Evolutionary conservation across 257 asterid species (phyloP).

Genomic region (Hygrophila difformis): DNA sequence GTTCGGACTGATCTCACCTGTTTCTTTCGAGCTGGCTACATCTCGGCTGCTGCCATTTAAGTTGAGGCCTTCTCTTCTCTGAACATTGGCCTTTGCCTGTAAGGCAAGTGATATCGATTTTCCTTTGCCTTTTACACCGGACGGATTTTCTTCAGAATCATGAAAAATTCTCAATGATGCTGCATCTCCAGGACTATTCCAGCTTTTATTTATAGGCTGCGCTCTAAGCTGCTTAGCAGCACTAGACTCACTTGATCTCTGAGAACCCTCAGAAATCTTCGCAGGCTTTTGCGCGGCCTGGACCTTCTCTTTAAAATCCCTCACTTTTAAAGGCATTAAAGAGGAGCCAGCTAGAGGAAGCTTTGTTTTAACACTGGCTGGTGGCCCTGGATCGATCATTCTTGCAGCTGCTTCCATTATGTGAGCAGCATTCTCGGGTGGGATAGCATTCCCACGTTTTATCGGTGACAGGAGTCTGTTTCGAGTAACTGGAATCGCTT

Average conservation of each 20-base stretch:
- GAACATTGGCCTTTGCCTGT: constrained; percentile 68
- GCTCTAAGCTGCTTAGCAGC: constrained; percentile 34
- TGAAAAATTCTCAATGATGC: neutral
- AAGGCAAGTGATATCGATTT: constrained; percentile 68
- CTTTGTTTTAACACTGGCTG: constrained; percentile 26
- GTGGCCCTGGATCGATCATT: constrained; percentile 40
- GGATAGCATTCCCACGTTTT: constrained; percentile 32
- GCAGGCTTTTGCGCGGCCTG: constrained; percentile 32
- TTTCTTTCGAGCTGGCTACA: constrained; percentile 28
- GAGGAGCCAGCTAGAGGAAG: constrained; percentile 30
- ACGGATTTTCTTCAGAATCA: constrained; percentile 37
- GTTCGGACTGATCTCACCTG: constrained; percentile 24
- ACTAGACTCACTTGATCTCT: constrained; percentile 26
- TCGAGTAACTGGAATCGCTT: constrained; percentile 50
- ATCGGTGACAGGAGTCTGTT: constrained; percentile 53
- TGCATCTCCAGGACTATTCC: constrained; percentile 29
- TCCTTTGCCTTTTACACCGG: constrained; percentile 25
- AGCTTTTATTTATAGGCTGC: constrained; percentile 32
- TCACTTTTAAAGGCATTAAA: constrained; percentile 36
- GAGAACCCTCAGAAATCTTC: constrained; percentile 26
- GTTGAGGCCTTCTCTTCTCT: constrained; percentile 41
- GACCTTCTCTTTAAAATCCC: constrained; percentile 42
- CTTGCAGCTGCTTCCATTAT: constrained; percentile 67
- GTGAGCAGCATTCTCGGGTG: constrained; percentile 46
- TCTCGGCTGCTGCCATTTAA: constrained; percentile 23